Evolutionary conservation across 163 green algal genomes (phyloP), one percentile per base, ranked within the genome.

Genomic region (Trebouxiophyceae sp.): DNA sequence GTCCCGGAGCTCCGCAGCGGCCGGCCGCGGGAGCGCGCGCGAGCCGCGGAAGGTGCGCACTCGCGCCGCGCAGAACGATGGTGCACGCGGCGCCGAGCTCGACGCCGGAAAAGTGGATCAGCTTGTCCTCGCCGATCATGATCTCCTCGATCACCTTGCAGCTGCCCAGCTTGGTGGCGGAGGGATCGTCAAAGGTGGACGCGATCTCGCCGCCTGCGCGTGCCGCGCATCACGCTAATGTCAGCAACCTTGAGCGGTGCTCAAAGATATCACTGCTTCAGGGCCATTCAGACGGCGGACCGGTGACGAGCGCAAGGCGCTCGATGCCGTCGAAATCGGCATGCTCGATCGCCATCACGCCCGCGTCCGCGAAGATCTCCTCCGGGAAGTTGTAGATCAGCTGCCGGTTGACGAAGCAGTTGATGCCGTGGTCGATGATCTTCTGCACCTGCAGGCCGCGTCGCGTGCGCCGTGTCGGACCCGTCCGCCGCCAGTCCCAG

Each of bases 381-480:
- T 99, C 94, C 0, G 94, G 93, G 74, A 89, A 97, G 86, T 99
- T 98, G 86, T 99, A 99, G 76, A 99, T 98, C 63, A 99, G 87
- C 86, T 84, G 78, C 32, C 94, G 84, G 82, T 99, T 98, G 77
- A 98, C 87, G 77, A 99, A 99, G 74, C 84, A 90, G 85, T 96
- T 99, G 87, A 93, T 91, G 71, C 84, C 86, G 72, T 97, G 88
- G 22, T 63, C 72, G 32, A 98, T 86, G 76, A 99, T 99, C 55
- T 86, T 85, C 71, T 92, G 33, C 23, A 67, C 61, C 39, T 50
- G 39, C 39, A 50, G 19, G 39, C 12, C 19, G 12, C 19, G 39
- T 50, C 39, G 12, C n/a, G n/a, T n/a, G n/a, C n/a, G n/a, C n/a
- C n/a, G n/a, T n/a, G n/a, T 58, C 32, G 50, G 26, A 58, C 50